Evolutionary conservation across 2,329 filamentous ascomycete genomes (phyloP).

Genomic region (Aspergillus unguis): DNA sequence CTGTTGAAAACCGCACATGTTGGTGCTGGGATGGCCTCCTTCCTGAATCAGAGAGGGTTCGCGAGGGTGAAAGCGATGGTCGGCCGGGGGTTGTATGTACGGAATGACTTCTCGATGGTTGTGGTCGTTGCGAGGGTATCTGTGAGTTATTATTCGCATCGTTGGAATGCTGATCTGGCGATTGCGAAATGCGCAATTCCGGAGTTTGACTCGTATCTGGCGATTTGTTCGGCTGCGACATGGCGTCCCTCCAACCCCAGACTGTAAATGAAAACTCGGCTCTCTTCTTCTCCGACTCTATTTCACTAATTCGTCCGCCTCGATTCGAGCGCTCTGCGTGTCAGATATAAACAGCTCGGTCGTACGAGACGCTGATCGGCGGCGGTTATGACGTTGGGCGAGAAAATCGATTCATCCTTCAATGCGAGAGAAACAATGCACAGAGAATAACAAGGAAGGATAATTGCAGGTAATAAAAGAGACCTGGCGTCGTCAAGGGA

Average conservation of each 20-base stretch:
- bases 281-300: not conserved
- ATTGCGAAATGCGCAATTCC: conserved; percentile 8
- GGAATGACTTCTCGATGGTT: conserved; percentile 16
- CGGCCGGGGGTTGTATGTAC: conserved; percentile 16
- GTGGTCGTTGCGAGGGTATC: conserved; percentile 2
- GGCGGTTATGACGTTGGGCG: conserved; percentile 7
- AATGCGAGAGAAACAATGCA: not conserved
- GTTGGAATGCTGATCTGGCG: conserved; percentile 5
- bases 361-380: conserved; percentile 7
- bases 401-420: conserved; percentile 13
- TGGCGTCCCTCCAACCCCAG: conserved; percentile 1
- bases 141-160: conserved; percentile 3
- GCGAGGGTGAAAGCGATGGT: conserved; percentile 27
- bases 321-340: not conserved
- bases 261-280: not conserved
- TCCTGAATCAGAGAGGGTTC: conserved; percentile 27
- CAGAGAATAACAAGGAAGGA: not conserved
- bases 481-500: not conserved
- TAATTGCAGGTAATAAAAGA: not conserved
- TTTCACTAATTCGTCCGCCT: not conserved
- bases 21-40: conserved; percentile 30
- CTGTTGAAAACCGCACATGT: conserved; percentile 34
- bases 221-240: conserved; percentile 17
- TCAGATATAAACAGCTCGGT: not conserved
- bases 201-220: conserved; percentile 13